phyloP scores from a whole-genome alignment of 176 grass and related monocot genomes.

The Poa annua region DNA sequence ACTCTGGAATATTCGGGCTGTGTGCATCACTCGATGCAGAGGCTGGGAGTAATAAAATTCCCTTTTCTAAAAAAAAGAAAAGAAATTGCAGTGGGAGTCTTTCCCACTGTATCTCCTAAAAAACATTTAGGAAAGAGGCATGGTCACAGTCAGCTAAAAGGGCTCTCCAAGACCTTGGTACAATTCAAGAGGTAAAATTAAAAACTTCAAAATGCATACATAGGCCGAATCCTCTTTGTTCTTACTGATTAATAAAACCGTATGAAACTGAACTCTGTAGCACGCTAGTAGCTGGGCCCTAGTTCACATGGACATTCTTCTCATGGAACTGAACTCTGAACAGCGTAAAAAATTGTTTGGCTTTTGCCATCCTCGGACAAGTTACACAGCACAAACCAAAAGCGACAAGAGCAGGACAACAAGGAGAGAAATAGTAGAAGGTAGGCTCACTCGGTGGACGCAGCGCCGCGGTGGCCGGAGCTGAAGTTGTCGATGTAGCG shows the following conservation, averaged over 20 bases:
- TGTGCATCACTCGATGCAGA: too few species aligned
- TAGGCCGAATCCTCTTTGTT: not conserved
- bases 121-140: not conserved
- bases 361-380: not conserved
- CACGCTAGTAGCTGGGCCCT: not conserved
- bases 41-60: too few species aligned
- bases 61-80: too few species aligned
- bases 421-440: not conserved
- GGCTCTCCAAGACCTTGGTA: too few species aligned
- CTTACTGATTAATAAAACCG: not conserved
- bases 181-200: not conserved
- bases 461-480: conserved; percentile 84
- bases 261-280: not conserved
- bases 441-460: conserved; percentile 74
- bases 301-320: not conserved
- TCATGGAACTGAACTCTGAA: too few species aligned
- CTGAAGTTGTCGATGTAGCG: conserved; percentile 99
- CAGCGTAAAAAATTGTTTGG: not conserved
- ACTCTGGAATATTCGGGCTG: too few species aligned
- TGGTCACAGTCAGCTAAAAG: not conserved
- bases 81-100: too few species aligned
- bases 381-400: not conserved
- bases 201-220: not conserved
- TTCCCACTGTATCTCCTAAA: too few species aligned
- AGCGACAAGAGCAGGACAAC: not conserved